Conservation (phyloP, 2,329 filamentous ascomycete species). For the Cyanodermella asteris region DNA sequence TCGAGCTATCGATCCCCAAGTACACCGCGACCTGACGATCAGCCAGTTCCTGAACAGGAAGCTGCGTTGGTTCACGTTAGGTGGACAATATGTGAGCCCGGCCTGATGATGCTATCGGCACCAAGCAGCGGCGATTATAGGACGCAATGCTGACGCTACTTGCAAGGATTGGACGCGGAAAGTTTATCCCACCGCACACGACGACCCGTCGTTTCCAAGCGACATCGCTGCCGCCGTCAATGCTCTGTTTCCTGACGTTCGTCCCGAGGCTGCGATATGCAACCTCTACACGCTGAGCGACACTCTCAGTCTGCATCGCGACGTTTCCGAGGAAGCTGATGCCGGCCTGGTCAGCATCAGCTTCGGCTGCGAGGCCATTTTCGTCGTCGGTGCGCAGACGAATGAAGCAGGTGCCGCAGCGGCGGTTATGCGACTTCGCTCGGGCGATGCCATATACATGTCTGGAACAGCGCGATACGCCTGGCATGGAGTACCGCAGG, state of each 20-base stretch:
- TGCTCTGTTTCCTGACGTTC: conserved; percentile 51
- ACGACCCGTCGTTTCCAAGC: conserved; percentile 48
- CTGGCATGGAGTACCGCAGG: conserved; percentile 88
- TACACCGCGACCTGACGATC: conserved; percentile 56
- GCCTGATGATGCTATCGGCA: too few species aligned
- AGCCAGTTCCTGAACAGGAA: conserved; percentile 53
- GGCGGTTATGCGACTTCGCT: conserved; percentile 45
- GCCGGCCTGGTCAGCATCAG: conserved; percentile 66
- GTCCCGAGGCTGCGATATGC: conserved; percentile 73
- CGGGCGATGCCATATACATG: conserved; percentile 86
- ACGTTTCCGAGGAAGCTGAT: conserved; percentile 71
- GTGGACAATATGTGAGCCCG: conserved; percentile 89
- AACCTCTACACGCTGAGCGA: conserved; percentile 85
- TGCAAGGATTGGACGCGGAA: conserved; percentile 92
- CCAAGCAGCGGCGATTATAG: too few species aligned
- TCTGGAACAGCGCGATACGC: conserved; percentile 58
- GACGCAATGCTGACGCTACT: too few species aligned
- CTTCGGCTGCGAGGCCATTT: conserved; percentile 74
- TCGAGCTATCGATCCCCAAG: conserved; percentile 41
- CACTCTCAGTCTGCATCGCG: conserved; percentile 77
- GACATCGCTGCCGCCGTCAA: conserved; percentile 51
- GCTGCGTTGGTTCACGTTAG: conserved; percentile 82
- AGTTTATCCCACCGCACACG: conserved; percentile 47
- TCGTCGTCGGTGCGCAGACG: conserved; percentile 43
- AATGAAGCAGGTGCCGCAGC: conserved; percentile 26